Evolutionary conservation across 2,329 filamentous ascomycete genomes (phyloP), one percentile per base, ranked within the genome.

Genomic region (Fusarium algeriense): DNA sequence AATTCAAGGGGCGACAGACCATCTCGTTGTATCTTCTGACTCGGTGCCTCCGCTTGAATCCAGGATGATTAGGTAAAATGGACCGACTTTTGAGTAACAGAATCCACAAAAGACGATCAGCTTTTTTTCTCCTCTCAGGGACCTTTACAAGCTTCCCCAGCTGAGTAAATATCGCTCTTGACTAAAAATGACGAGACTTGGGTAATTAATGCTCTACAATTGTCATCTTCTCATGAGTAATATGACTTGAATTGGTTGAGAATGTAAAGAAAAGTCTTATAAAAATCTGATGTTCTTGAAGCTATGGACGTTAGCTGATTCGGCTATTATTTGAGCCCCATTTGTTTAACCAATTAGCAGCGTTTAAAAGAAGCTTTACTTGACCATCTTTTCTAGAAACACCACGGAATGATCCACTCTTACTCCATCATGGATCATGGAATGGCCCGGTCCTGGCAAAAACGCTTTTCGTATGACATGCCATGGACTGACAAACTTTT

Each of bases 31-130:
- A 37, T 58, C 65, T 54, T 69, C 32, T 72, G 70, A 60, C 59
- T 73, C 70, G 70, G 59, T 5, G 43, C 55, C 68, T 69, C 68
- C 64, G 64, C 57, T 60, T 38, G 37, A 37, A 19, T 35, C 64
- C 34, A 55, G 54, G 45, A 30, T 45, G 58, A 73, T 73, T 73
- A 73, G 59, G 71, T 73, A 73, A 73, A 73, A 73, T 72, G 68
- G 68, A 71, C 64, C 68, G 68, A 73, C 30, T 72, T 70, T 57
- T 73, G 68, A 69, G 71, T 74, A 73, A 73, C 44, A 48, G 71
- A 73, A 73, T 73, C 71, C 71, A 73, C 71, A 71, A 71, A 71
- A 59, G 32, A 58, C 35, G 23, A 64, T 68, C 48, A 48, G 44
- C 44, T 50, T 53, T 46, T 46, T 56, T 48, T 34, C 48, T 11